Evolutionary conservation across 192 early-diverging fungal species (phyloP).

Genomic region (Haplosporangium gracile): DNA sequence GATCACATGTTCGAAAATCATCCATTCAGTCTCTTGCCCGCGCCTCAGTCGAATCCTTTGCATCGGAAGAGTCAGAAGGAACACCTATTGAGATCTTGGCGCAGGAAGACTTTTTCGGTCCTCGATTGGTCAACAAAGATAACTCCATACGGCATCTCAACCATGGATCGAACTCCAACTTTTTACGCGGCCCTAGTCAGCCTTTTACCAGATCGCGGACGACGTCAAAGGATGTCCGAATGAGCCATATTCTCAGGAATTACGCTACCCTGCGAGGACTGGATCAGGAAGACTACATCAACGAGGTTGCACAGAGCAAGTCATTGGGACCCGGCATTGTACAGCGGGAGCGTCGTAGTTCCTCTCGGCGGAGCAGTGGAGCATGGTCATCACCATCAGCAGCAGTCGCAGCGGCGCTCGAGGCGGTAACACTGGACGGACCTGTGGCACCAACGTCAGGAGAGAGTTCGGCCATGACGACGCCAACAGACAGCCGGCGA

Average conservation of each 20-base stretch:
- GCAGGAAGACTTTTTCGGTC: slow-evolving; percentile 42
- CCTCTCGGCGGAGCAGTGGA: neutral
- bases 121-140: slow-evolving; percentile 15
- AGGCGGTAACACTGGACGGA: neutral
- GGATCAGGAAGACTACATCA: slow-evolving; percentile 33
- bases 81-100: slow-evolving; percentile 40
- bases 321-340: neutral
- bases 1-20: neutral
- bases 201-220: slow-evolving; percentile 12
- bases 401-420: neutral
- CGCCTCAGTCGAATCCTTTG: slow-evolving; percentile 29
- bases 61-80: slow-evolving; percentile 25
- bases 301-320: slow-evolving; percentile 1
- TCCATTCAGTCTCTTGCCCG: neutral
- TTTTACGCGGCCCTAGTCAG: neutral
- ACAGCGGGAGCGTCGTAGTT: slow-evolving; percentile 11
- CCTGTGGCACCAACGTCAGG: neutral
- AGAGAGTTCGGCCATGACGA: neutral
- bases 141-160: neutral
- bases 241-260: slow-evolving; percentile 49
- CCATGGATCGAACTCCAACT: neutral
- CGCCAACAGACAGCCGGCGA: neutral
- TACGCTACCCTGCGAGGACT: slow-evolving; percentile 40
- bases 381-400: neutral
- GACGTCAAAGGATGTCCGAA: slow-evolving; percentile 37